Conservation (phyloP, 1,139 yeast species). For the Candida labiduridarum region DNA sequence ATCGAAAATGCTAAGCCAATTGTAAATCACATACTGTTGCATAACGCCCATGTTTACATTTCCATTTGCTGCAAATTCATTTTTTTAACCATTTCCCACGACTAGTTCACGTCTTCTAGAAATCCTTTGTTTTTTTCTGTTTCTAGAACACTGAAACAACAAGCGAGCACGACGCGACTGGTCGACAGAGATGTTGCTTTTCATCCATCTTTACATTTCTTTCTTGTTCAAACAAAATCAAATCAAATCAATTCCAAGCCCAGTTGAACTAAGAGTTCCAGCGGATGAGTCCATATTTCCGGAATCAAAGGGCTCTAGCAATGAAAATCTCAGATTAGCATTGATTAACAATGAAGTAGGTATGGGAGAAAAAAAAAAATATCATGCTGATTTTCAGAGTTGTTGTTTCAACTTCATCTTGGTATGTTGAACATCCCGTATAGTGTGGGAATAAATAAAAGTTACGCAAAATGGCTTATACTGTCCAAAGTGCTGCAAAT, state of each 20-base stretch:
- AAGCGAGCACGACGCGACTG: not conserved
- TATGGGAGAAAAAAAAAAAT: not conserved
- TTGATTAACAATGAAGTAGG: conserved; percentile 2
- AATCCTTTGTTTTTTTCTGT: not conserved
- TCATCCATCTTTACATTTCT: too few relatives aligned
- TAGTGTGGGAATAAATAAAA: not conserved
- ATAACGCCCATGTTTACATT: conserved; percentile 4
- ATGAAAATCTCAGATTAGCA: not conserved
- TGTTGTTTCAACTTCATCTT: conserved; percentile 5
- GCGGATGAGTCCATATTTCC: not conserved
- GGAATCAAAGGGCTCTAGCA: not conserved
- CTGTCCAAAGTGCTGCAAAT: conserved; percentile 3
- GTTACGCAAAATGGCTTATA: not conserved
- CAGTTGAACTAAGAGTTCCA: too few relatives aligned
- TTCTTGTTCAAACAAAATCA: too few relatives aligned
- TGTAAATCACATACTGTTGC: conserved; percentile 1
- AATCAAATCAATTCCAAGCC: too few relatives aligned
- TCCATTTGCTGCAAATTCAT: conserved; percentile 4
- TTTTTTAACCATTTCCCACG: not conserved
- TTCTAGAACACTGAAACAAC: not conserved
- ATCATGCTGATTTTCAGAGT: not conserved
- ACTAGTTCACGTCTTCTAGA: not conserved
- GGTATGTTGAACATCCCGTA: conserved; percentile 5
- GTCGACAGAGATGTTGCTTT: too few relatives aligned
- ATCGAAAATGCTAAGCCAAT: not conserved